Evolutionary conservation across 2,329 filamentous ascomycete species (phyloP), one percentile per base, ranked within the genome.

Genomic region (Neonectria ditissima): DNA sequence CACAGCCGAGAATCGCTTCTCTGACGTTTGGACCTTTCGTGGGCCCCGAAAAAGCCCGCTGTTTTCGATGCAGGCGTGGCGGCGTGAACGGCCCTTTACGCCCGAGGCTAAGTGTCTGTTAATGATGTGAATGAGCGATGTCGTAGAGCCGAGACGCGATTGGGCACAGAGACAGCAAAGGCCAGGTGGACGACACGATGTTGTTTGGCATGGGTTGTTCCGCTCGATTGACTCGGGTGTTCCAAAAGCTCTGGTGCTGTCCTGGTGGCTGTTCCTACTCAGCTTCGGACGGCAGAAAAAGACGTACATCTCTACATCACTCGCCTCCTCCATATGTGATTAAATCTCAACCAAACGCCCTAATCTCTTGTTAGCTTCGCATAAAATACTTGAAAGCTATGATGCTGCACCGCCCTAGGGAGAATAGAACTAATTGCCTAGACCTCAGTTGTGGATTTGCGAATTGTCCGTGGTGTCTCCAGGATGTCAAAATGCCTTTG

Each of bases 291-390:
- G n/a, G n/a, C n/a, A n/a, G n/a, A n/a, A n/a, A n/a, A n/a, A n/a
- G n/a, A 26, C 24, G 24, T 39, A 10, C 47, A 43, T 51, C 45
- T 48, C 55, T 37, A 22, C 43, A 20, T 56, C 16, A 16, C 20
- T 48, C 13, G 18, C 30, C 28, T 57, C 30, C 6, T 50, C 18
- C 24, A 13, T 8, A 14, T 52, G 47, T 34, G 26, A 28, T 45
- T 44, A 18, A 44, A 45, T 52, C 47, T 52, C 34, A 37, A 59
- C 28, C 26, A 41, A 48, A 47, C 14, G 4, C 37, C 24, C 8
- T 30, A 44, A 32, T 14, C 2, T 48, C 26, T 10, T 18, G 18
- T 48, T 47, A 16, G 45, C n/a, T 20, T 32, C n/a, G 14, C 5
- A 18, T 16, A 10, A 20, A 30, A 9, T 30, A 6, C n/a, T n/a